These are phyloP conservation scores for Bullera alba DNA, from an alignment of 768 basidiomycete genomes.

Conservation along the genomic window DNA sequence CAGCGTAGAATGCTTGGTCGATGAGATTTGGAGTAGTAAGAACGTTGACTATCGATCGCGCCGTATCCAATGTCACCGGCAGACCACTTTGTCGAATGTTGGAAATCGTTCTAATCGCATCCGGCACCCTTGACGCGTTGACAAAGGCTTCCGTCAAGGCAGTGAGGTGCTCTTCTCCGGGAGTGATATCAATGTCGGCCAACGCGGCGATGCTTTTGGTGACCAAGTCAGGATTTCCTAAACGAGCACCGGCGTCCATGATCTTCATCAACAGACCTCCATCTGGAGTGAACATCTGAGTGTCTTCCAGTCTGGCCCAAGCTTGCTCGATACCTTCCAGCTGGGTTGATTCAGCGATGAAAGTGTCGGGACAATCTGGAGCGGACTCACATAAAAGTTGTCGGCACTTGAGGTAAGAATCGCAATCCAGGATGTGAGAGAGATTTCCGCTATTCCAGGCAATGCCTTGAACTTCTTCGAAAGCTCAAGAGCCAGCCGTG, in stretches of 20 bases:
- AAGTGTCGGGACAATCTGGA: not conserved
- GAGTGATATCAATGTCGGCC: constrained; percentile 50
- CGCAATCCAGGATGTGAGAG: constrained; percentile 58
- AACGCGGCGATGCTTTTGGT: constrained; percentile 59
- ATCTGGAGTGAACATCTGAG: constrained; percentile 56
- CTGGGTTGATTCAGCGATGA: constrained; percentile 47
- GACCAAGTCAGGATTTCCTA: constrained; percentile 65
- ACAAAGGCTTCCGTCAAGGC: constrained; percentile 70
- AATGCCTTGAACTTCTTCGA: no score
- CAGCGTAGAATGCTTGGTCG: constrained; percentile 59
- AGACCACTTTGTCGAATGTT: constrained; percentile 57
- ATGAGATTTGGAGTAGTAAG: constrained; percentile 53
- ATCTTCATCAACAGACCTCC: constrained; percentile 68
- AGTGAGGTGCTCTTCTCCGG: constrained; percentile 68
- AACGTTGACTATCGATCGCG: constrained; percentile 53
- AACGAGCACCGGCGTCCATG: constrained; percentile 65
- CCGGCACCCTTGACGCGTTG: constrained; percentile 54
- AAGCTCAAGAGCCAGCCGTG: no score
- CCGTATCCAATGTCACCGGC: constrained; percentile 53
- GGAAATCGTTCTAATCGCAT: constrained; percentile 58
- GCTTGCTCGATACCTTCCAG: constrained; percentile 59
- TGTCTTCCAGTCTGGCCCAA: constrained; percentile 59
- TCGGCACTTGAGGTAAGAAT: constrained; percentile 63
- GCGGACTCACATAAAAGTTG: constrained; percentile 58
- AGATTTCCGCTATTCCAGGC: no score